phyloP scores from a whole-genome alignment of 2,329 filamentous ascomycete species.

The Diaporthe helianthi region DNA sequence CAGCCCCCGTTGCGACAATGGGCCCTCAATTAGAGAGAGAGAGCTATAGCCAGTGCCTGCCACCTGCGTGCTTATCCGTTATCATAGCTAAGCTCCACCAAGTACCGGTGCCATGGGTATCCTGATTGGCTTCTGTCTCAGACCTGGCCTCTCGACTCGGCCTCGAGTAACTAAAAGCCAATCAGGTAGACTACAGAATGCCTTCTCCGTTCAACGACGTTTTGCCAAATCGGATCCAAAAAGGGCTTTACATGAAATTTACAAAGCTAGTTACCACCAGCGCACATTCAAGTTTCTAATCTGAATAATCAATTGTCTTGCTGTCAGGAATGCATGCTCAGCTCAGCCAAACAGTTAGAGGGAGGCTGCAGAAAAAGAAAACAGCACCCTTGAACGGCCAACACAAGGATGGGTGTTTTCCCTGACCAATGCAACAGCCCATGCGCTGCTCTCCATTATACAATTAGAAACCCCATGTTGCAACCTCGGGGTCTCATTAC shows the following conservation, averaged over 20 bases:
- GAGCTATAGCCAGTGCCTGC: not conserved
- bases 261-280: not conserved
- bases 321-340: not conserved
- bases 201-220: too few species aligned
- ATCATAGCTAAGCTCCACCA: slow-evolving; percentile 1
- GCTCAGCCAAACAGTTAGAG: not conserved
- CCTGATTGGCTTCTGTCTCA: not conserved
- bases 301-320: slow-evolving; percentile 10
- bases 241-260: too few species aligned
- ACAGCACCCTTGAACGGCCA: not conserved
- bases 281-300: not conserved
- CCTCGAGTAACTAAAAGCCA: too few species aligned
- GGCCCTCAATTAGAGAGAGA: not conserved
- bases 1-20: not conserved
- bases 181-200: too few species aligned
- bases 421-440: not conserved
- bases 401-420: not conserved
- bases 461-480: slow-evolving; percentile 26
- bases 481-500: not conserved
- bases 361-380: not conserved
- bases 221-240: too few species aligned
- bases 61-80: slow-evolving; percentile 2
- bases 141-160: not conserved
- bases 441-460: slow-evolving; percentile 31
- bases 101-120: not conserved